A percentile compares a stretch with the other conserved stretches of the same genome.
These are phyloP conservation scores for Fusarium vanettenii DNA, from an alignment of 2,329 filamentous ascomycete species.

Conservation along the genomic window DNA sequence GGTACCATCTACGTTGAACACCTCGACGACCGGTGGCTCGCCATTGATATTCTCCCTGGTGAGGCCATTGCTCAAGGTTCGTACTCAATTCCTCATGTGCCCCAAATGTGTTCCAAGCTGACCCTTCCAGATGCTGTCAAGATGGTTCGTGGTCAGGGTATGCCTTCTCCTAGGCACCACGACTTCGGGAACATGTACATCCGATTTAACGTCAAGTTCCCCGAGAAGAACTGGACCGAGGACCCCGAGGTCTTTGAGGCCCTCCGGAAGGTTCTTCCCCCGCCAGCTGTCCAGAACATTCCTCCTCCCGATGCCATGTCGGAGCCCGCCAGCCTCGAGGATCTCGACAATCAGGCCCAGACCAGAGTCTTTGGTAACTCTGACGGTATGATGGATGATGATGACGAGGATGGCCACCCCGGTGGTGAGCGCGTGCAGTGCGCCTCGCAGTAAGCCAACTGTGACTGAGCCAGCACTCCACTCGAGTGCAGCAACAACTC, in stretches of 20 bases:
- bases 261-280: constrained; percentile 86
- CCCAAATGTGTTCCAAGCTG: constrained; percentile 27
- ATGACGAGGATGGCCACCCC: constrained; percentile 80
- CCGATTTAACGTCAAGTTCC: constrained; percentile 98
- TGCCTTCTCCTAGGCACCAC: constrained; percentile 96
- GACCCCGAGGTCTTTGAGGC: constrained; percentile 78
- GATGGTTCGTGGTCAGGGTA: constrained; percentile 95
- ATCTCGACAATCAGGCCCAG: constrained; percentile 76
- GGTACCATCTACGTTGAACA: constrained; percentile 94
- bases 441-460: constrained; percentile 78
- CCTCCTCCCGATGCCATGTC: constrained; percentile 90
- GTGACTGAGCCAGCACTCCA: constrained; percentile 2
- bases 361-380: constrained; percentile 75
- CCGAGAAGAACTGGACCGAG: constrained; percentile 77
- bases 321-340: constrained; percentile 88
- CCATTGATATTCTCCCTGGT: constrained; percentile 90
- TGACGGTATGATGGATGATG: constrained; percentile 73
- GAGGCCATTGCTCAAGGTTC: constrained; percentile 94
- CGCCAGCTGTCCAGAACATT: constrained; percentile 69
- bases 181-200: constrained; percentile 97
- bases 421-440: constrained; percentile 87
- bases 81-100: constrained; percentile 45
- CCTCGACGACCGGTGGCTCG: constrained; percentile 96
- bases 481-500: constrained; percentile 27
- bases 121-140: constrained; percentile 80